Evolutionary conservation across 352 stramenopile species (phyloP).

Genomic region (Phytophthora tubulina): DNA sequence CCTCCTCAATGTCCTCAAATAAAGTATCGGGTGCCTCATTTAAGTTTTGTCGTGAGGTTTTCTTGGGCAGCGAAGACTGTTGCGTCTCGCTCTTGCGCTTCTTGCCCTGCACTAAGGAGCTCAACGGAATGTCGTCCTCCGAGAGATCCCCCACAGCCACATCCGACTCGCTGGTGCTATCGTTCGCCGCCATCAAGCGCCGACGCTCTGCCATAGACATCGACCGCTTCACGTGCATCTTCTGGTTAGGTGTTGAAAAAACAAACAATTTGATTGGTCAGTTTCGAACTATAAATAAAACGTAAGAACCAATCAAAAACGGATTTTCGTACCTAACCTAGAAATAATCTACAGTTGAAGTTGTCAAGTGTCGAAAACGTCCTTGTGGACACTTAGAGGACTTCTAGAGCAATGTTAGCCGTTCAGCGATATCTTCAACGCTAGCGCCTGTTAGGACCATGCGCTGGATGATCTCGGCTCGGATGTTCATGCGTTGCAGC

Average conservation of each 20-base stretch:
- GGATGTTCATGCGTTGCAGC: constrained; percentile 25
- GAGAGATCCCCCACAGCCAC: background rate
- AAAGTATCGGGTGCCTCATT: background rate
- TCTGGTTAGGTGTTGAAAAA: background rate
- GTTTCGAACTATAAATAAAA: constrained; percentile 4
- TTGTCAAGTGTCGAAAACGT: background rate
- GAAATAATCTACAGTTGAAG: constrained; percentile 1
- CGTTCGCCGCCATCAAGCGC: constrained; percentile 3
- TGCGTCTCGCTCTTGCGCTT: constrained; percentile 24
- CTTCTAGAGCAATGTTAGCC: constrained; percentile 9
- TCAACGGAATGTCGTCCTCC: background rate
- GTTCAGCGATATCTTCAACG: constrained; percentile 14
- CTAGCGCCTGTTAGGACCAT: constrained; percentile 26
- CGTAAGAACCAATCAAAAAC: constrained; percentile 2
- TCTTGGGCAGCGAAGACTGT: background rate
- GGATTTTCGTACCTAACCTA: background rate
- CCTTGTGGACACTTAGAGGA: background rate
- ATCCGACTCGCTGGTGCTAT: constrained; percentile 14
- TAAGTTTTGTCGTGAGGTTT: background rate
- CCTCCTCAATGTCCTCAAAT: background rate
- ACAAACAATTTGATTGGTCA: background rate
- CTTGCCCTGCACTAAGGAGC: background rate
- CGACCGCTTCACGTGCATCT: constrained; percentile 23
- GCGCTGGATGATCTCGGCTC: constrained; percentile 25
- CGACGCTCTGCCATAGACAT: constrained; percentile 2